phyloP scores from a whole-genome alignment of 2,329 filamentous ascomycete species.

The Diaporthe ilicicola region DNA sequence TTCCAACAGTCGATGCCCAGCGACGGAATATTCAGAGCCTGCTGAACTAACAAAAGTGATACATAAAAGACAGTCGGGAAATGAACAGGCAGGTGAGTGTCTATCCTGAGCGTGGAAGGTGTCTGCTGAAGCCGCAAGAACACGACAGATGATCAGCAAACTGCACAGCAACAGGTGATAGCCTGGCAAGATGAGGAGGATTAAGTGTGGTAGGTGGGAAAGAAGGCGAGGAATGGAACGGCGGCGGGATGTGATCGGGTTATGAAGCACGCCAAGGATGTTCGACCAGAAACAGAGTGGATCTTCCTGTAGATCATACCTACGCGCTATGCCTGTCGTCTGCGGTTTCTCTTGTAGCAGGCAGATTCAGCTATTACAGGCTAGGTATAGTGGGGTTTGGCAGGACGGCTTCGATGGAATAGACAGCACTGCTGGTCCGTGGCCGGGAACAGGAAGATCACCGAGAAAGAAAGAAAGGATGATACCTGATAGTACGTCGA shows the following conservation, averaged over 20 bases:
- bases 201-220: constrained; percentile 36
- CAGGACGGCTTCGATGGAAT: constrained; percentile 19
- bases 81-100: constrained; percentile 28
- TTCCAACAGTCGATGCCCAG: constrained; percentile 24
- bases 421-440: constrained; percentile 13
- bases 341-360: constrained; percentile 38
- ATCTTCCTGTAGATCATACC: constrained; percentile 54
- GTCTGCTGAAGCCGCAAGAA: constrained; percentile 30
- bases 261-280: constrained; percentile 46
- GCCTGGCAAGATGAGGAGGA: constrained; percentile 32
- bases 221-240: constrained; percentile 33
- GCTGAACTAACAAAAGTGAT: constrained; percentile 54
- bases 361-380: constrained; percentile 20
- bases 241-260: constrained; percentile 40
- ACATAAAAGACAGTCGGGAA: constrained; percentile 38
- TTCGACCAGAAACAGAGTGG: constrained; percentile 45
- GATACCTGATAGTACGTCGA: constrained; percentile 13
- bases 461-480: constrained; percentile 27
- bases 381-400: constrained; percentile 23
- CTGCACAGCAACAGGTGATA: constrained; percentile 32
- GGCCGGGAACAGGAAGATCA: constrained; percentile 14
- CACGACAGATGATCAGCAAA: constrained; percentile 34
- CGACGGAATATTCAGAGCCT: constrained; percentile 58
- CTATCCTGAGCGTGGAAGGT: constrained; percentile 23
- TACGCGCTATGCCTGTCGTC: constrained; percentile 47